Conservation (phyloP, 192 early-diverging fungal genomes). For the Rhizophagus sp. region DNA sequence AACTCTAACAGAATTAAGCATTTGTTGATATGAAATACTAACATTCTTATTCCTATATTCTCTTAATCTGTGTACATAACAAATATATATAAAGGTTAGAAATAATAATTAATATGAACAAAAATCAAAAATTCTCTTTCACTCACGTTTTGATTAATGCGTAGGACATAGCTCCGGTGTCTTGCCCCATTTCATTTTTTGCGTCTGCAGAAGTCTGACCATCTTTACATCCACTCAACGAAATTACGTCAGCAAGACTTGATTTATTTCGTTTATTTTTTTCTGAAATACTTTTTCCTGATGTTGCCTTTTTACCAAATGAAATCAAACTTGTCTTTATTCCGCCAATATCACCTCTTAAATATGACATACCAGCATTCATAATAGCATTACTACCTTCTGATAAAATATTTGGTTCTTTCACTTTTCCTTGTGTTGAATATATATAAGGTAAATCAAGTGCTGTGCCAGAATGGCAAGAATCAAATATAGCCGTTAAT, state of each 20-base stretch:
- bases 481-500: slow-evolving; percentile 83
- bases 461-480: slow-evolving; percentile 82
- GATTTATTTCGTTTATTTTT: slow-evolving; percentile 39
- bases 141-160: slow-evolving; percentile 61
- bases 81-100: slow-evolving; percentile 32
- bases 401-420: slow-evolving; percentile 47
- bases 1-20: slow-evolving; percentile 67
- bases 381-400: slow-evolving; percentile 47
- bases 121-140: background rate
- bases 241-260: slow-evolving; percentile 71
- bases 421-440: slow-evolving; percentile 63
- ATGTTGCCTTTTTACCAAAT: slow-evolving; percentile 48
- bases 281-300: slow-evolving; percentile 33
- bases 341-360: slow-evolving; percentile 46
- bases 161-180: slow-evolving; percentile 77
- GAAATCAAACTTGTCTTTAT: slow-evolving; percentile 43
- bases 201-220: slow-evolving; percentile 84
- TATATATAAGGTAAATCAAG: slow-evolving; percentile 82
- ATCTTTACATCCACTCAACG: slow-evolving; percentile 85
- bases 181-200: slow-evolving; percentile 47
- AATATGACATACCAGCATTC: slow-evolving; percentile 51
- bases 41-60: slow-evolving; percentile 42
- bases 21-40: slow-evolving; percentile 63
- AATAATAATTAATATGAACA: background rate
- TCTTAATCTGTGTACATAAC: slow-evolving; percentile 43